A percentile compares a stretch with the other conserved stretches of the same genome.
Evolutionary conservation across 176 grass and related monocot genomes (phyloP).

Genomic region (sorghum (Sorghum bicolor)): Sorghum_bicolor_NCBIv3 NC_012871.2:58641001-58641500

Average conservation of each 20-base stretch:
- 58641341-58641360: slow-evolving; percentile 4
- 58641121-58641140: slow-evolving; percentile 41
- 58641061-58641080: slow-evolving; percentile 25
- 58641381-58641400: slow-evolving; percentile 32
- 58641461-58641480: slow-evolving; percentile 47
- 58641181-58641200: slow-evolving; percentile 31
- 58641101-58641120: slow-evolving; percentile 29
- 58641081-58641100: slow-evolving; percentile 23
- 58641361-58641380: slow-evolving; percentile 21
- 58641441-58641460: slow-evolving; percentile 23
- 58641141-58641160: slow-evolving; percentile 14
- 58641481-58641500: slow-evolving; percentile 14
- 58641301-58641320: slow-evolving; percentile 45
- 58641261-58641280: slow-evolving; percentile 21
- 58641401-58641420: slow-evolving; percentile 27
- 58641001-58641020: slow-evolving; percentile 36
- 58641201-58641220: not conserved
- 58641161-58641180: slow-evolving; percentile 36
- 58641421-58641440: not conserved
- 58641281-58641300: slow-evolving; percentile 17
- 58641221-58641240: slow-evolving; percentile 13
- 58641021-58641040: slow-evolving; percentile 16
- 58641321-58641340: slow-evolving; percentile 38
- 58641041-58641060: slow-evolving; percentile 24
- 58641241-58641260: not conserved